phyloP scores from a whole-genome alignment of 106 monocot species.

The Phalaenopsis aphrodite region DNA sequence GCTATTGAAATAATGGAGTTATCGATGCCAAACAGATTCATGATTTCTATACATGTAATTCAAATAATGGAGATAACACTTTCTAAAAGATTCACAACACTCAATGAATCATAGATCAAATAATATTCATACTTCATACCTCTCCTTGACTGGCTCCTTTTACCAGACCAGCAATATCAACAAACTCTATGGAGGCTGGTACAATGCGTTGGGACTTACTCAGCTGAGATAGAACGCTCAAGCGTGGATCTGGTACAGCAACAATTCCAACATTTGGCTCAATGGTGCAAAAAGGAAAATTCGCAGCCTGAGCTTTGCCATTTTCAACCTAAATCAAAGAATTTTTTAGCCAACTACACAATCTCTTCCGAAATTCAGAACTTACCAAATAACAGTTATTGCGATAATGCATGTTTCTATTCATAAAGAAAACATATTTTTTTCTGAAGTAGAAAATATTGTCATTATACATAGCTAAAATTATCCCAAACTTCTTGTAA shows the following conservation, averaged over 20 bases:
- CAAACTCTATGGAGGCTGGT: slow-evolving; percentile 87
- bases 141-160: slow-evolving; percentile 99
- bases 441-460: too few species aligned
- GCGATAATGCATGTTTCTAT: background rate
- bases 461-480: too few species aligned
- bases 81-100: background rate
- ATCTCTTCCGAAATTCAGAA: background rate
- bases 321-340: slow-evolving; percentile 73
- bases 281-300: slow-evolving; percentile 97
- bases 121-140: slow-evolving; percentile 31
- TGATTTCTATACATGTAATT: background rate
- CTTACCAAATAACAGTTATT: background rate
- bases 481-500: too few species aligned
- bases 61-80: background rate
- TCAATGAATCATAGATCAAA: background rate
- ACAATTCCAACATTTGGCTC: slow-evolving; percentile 97
- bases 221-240: slow-evolving; percentile 69
- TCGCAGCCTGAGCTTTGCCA: slow-evolving; percentile 99
- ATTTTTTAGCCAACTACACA: slow-evolving; percentile 29
- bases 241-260: slow-evolving; percentile 77
- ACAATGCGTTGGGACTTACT: slow-evolving; percentile 70
- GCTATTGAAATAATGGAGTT: background rate
- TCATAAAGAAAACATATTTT: background rate
- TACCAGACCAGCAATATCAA: slow-evolving; percentile 94
- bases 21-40: too few species aligned